phyloP scores from a whole-genome alignment of 2,329 filamentous ascomycete species.

The Clonostachys chloroleuca region DNA sequence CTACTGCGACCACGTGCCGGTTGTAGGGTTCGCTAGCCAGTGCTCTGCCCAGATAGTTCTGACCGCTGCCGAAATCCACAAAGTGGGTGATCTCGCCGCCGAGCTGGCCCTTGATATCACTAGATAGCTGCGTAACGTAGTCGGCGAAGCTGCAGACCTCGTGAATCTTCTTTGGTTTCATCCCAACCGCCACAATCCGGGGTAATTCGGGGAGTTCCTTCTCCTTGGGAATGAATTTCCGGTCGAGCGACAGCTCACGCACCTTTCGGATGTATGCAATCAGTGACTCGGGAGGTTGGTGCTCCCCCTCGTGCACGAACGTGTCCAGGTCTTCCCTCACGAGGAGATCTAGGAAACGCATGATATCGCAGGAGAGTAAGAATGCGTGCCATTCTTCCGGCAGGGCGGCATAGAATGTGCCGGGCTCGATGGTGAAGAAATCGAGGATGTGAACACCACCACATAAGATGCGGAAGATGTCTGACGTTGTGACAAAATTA shows the following conservation, averaged over 20 bases:
- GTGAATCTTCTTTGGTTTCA: constrained; percentile 94
- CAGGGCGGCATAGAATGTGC: constrained; percentile 74
- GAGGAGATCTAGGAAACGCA: constrained; percentile 75
- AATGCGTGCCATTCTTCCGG: constrained; percentile 79
- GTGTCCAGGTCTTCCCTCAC: constrained; percentile 68
- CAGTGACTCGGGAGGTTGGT: constrained; percentile 49
- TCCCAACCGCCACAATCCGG: constrained; percentile 74
- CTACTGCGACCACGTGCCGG: constrained; percentile 83
- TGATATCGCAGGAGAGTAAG: constrained; percentile 65
- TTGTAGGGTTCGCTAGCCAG: constrained; percentile 84
- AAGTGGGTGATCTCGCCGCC: constrained; percentile 71
- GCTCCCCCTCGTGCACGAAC: constrained; percentile 13
- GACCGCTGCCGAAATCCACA: constrained; percentile 92
- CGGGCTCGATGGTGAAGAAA: constrained; percentile 84
- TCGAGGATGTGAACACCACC: constrained; percentile 97
- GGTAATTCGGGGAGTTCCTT: constrained; percentile 55
- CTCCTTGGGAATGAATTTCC: constrained; percentile 48
- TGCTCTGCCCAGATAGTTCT: constrained; percentile 90
- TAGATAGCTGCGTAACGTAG: constrained; percentile 64
- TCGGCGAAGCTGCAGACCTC: constrained; percentile 89
- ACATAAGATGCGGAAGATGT: constrained; percentile 82
- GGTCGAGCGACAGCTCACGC: constrained; percentile 61
- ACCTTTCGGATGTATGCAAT: constrained; percentile 70
- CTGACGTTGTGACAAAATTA: constrained; percentile 67
- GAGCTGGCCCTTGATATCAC: constrained; percentile 53